phyloP scores from a whole-genome alignment of 2,329 filamentous ascomycete genomes.

The Xylaria sp. region DNA sequence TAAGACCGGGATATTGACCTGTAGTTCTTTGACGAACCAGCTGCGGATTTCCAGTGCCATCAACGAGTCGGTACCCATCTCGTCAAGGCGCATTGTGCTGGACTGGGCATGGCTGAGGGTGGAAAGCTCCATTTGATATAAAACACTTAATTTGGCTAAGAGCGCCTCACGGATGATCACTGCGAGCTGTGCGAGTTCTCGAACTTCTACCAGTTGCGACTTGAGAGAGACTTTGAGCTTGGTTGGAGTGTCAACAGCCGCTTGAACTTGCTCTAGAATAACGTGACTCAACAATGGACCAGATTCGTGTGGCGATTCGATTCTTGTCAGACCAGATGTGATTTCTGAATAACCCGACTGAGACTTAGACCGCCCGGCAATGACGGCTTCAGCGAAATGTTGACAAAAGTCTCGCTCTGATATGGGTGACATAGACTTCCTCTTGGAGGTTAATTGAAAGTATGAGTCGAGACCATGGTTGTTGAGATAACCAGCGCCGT shows the following conservation, averaged over 20 bases:
- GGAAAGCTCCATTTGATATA: background rate
- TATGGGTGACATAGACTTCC: slow-evolving; percentile 1
- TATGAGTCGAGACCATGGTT: background rate
- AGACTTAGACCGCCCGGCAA: slow-evolving; percentile 8
- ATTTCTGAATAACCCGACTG: background rate
- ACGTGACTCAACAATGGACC: background rate
- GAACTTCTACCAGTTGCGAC: background rate
- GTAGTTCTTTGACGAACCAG: background rate
- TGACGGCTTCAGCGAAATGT: slow-evolving; percentile 23
- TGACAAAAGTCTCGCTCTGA: slow-evolving; percentile 22
- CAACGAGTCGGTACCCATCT: slow-evolving; percentile 7
- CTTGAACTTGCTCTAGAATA: background rate
- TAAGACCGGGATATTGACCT: slow-evolving; percentile 4
- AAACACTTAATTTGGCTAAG: background rate
- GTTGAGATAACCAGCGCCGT: slow-evolving; percentile 14
- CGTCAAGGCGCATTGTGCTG: background rate
- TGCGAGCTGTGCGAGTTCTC: background rate
- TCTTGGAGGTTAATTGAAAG: background rate
- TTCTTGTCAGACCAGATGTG: background rate
- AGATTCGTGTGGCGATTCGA: background rate
- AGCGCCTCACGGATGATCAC: background rate
- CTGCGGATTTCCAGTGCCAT: background rate
- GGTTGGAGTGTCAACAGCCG: too few relatives aligned
- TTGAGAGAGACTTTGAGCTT: background rate
- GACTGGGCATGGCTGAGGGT: background rate